phyloP scores from a whole-genome alignment of 164 flowering plant genomes.

The Saururus chinensis region DNA sequence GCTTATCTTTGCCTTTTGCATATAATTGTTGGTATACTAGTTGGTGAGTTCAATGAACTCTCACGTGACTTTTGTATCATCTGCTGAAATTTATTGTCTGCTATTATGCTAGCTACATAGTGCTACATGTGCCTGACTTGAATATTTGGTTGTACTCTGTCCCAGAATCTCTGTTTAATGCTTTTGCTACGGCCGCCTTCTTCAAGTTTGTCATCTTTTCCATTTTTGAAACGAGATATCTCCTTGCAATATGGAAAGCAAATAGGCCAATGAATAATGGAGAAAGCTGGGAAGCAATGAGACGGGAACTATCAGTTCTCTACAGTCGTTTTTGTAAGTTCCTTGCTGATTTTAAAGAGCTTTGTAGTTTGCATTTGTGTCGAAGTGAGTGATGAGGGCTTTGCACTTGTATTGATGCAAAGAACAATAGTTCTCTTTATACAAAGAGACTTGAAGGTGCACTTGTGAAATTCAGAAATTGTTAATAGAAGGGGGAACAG shows the following conservation, averaged over 20 bases:
- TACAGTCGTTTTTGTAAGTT: slow-evolving; percentile 98
- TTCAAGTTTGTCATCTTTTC: slow-evolving; percentile 99
- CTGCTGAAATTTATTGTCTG: not conserved
- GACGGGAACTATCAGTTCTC: slow-evolving; percentile 91
- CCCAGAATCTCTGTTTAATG: slow-evolving; percentile 93
- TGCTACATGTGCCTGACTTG: not conserved
- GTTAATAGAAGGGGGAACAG: no score
- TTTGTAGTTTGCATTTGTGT: not conserved
- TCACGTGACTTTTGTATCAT: not conserved
- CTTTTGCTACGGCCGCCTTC: slow-evolving; percentile 97
- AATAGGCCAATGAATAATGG: slow-evolving; percentile 73
- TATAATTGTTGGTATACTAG: slow-evolving; percentile 92
- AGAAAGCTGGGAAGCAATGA: slow-evolving; percentile 97
- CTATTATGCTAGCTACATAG: not conserved
- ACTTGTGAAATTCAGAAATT: no score
- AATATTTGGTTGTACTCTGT: not conserved
- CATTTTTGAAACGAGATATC: slow-evolving; percentile 98
- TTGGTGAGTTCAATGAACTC: slow-evolving; percentile 43
- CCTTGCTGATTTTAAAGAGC: not conserved
- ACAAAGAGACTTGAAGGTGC: not conserved
- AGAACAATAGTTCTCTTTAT: not conserved
- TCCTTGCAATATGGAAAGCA: slow-evolving; percentile 98
- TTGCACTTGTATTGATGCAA: not conserved
- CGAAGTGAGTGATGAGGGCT: not conserved
- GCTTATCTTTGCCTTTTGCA: slow-evolving; percentile 96